Evolutionary conservation across 2,329 filamentous ascomycete genomes (phyloP).

Genomic region (Domatiomyces catenatus): DNA sequence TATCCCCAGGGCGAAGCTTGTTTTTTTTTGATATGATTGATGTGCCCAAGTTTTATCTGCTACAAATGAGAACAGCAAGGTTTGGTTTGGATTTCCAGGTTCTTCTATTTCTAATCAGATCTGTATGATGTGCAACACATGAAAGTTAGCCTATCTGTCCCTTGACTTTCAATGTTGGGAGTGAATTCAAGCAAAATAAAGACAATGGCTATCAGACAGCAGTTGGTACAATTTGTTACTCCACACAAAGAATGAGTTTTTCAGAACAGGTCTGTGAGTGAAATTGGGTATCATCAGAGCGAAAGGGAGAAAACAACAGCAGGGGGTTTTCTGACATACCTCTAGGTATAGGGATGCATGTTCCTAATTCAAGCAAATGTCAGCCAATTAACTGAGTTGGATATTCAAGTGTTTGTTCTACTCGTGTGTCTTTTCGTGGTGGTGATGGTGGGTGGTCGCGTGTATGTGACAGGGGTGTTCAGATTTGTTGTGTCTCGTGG

Average conservation of each 20-base stretch:
- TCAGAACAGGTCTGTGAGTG: conserved; percentile 50
- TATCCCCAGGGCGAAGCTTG: too few species aligned
- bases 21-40: too few species aligned
- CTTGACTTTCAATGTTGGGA: background rate
- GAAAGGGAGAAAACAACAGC: conserved; percentile 13
- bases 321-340: background rate
- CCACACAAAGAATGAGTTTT: conserved; percentile 34
- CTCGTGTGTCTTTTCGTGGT: background rate
- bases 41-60: too few species aligned
- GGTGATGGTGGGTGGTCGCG: too few species aligned
- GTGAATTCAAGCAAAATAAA: background rate
- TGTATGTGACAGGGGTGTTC: background rate
- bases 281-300: conserved; percentile 42
- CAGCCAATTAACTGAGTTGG: background rate
- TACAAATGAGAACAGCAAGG: too few species aligned
- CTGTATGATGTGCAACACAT: background rate
- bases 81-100: too few species aligned
- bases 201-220: conserved; percentile 34
- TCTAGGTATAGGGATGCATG: background rate
- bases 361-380: background rate
- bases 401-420: background rate
- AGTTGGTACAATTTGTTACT: conserved; percentile 31
- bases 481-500: background rate
- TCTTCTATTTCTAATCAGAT: too few species aligned
- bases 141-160: background rate